Base-by-base conservation (phyloP, 768 basidiomycete species). In the Boletus vinaceobasis region DNA sequence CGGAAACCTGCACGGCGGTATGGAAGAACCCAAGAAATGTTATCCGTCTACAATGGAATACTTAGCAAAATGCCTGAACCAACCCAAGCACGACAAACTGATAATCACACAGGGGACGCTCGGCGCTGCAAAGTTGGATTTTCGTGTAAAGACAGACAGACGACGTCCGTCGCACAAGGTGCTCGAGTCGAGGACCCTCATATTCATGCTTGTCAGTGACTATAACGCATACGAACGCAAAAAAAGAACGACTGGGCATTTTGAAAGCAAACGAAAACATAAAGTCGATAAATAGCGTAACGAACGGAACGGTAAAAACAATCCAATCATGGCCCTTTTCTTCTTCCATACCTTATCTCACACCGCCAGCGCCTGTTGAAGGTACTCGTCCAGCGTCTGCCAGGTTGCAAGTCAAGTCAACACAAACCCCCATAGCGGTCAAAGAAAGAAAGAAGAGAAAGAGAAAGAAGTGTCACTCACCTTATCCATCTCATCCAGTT, bases 401-500 rank as follows among this genome's bases (percentile, higher is more conserved):
- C 29, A 29, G 4, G 11, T 7, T 4, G 14, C 47, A 31, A 6
- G 45, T 61, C 55, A 58, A 48, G n/a, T 32, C 35, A 11, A 42
- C 21, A 33, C 29, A 19, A 8, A 17, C 27, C 2, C 33, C 5
- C 19, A 17, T 5, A 27, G 7, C 29, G 7, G 4, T 10, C 17
- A 6, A 17, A 26, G 39, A 17, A 43, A 5, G 29, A 29, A 35
- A 10, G 33, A 37, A 1, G 37, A n/a, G 8, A 38, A 13, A 19
- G 17, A 39, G 9, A 42, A 7, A 6, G 23, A 5, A 29, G 3
- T 13, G n/a, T 0, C 8, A 63, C 70, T 15, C 58, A 87, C 90
- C 81, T 85, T 82, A 69, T 93, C 90, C 77, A 88, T 83, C 50
- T 90, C 88, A 45, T 90, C 87, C 59, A 93, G 64, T 58, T 86